Percentiles rank a stretch among this genome's conserved stretches.
Conservation (phyloP, 192 early-diverging fungal genomes). For the Mortierella antarctica region DNA sequence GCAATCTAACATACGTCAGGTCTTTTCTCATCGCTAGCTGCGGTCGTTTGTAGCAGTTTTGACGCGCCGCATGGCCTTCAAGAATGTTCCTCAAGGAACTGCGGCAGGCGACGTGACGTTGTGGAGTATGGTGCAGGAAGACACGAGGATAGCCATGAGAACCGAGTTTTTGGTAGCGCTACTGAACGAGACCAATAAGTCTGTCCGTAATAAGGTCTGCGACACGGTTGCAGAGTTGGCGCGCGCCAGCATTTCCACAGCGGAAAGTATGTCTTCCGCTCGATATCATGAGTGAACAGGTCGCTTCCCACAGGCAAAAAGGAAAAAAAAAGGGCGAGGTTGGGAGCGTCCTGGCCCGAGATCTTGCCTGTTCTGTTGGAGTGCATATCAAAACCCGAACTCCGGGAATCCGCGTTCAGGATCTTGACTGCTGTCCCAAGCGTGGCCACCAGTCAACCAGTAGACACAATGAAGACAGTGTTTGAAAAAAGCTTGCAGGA, state of each 20-base stretch:
- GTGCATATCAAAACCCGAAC: slow-evolving; percentile 72
- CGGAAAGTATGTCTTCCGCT: slow-evolving; percentile 6
- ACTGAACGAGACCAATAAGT: slow-evolving; percentile 70
- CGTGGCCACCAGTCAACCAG: slow-evolving; percentile 74
- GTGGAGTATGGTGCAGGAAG: slow-evolving; percentile 75
- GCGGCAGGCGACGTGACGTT: slow-evolving; percentile 38
- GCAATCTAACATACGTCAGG: background rate
- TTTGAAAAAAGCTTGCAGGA: slow-evolving; percentile 80
- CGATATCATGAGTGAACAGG: no score
- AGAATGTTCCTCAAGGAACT: slow-evolving; percentile 18
- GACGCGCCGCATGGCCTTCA: slow-evolving; percentile 67
- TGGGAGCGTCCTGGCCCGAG: slow-evolving; percentile 80
- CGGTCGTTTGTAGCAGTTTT: slow-evolving; percentile 64
- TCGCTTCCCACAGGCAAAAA: background rate
- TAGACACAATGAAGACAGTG: slow-evolving; percentile 68
- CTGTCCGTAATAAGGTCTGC: slow-evolving; percentile 88
- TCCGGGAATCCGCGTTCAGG: slow-evolving; percentile 88
- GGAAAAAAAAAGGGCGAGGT: background rate
- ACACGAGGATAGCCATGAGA: slow-evolving; percentile 73
- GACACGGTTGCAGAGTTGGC: slow-evolving; percentile 93
- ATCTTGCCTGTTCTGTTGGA: slow-evolving; percentile 81
- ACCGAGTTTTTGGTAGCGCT: slow-evolving; percentile 80
- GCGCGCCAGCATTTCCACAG: slow-evolving; percentile 55
- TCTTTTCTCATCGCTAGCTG: slow-evolving; percentile 43
- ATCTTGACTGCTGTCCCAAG: slow-evolving; percentile 85